Percentiles rank a stretch among this genome's conserved stretches.
These are phyloP conservation scores for Kingdonia uniflora DNA, from an alignment of 164 flowering plant species.

Conservation along the genomic window DNA sequence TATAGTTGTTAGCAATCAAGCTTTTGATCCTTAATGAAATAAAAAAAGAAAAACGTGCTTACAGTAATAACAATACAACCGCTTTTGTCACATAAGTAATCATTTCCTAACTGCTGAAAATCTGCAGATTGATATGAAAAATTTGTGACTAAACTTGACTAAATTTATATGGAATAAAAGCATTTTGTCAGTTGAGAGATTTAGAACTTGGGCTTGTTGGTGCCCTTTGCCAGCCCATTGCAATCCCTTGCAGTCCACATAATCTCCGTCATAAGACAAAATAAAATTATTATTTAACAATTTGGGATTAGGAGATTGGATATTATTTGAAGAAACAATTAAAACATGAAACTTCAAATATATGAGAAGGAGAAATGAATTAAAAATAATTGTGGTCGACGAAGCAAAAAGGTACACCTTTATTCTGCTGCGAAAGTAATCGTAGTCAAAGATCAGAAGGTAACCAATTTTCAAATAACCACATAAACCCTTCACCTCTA, in stretches of 20 bases:
- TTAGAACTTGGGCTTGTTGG: constrained; percentile 97
- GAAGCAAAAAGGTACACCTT: not conserved
- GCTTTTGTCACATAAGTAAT: constrained; percentile 58
- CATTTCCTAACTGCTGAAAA: constrained; percentile 85
- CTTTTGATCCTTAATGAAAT: not conserved
- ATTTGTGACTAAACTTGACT: not conserved
- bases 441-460: too few relatives aligned
- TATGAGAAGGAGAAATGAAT: too few relatives aligned
- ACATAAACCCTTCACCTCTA: too few relatives aligned
- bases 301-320: too few relatives aligned
- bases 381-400: too few relatives aligned
- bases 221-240: constrained; percentile 99
- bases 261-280: constrained; percentile 37
- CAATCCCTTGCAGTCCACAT: constrained; percentile 80
- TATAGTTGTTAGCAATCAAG: not conserved
- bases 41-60: constrained; percentile 10
- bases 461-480: too few relatives aligned
- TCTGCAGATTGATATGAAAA: constrained; percentile 34
- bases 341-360: too few relatives aligned
- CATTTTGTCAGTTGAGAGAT: too few relatives aligned
- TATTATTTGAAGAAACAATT: too few relatives aligned
- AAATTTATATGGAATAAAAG: not conserved
- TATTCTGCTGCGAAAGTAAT: too few relatives aligned
- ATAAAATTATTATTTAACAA: too few relatives aligned
- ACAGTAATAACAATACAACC: constrained; percentile 67